Conservation (phyloP, 345 rosid species). For the Gossypium turneri region DNA sequence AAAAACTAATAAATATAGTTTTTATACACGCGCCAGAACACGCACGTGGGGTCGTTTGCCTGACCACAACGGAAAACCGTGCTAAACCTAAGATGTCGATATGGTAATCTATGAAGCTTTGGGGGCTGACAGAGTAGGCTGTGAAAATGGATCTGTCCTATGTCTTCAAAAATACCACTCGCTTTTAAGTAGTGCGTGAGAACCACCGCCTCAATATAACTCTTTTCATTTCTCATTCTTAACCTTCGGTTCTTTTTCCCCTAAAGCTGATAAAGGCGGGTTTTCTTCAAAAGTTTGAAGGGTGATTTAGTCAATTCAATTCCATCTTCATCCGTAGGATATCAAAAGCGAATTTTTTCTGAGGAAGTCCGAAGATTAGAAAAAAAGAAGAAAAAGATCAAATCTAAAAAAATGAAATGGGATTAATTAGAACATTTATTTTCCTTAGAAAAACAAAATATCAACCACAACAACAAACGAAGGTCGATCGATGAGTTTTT, state of each 20-base stretch:
- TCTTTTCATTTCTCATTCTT: not conserved
- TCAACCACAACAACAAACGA: conserved; percentile 6
- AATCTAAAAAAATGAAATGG: conserved; percentile 8
- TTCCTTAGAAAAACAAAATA: conserved; percentile 15
- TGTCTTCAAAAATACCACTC: not conserved
- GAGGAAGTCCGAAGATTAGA: conserved; percentile 17
- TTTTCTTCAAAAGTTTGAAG: not conserved
- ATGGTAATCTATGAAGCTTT: not conserved
- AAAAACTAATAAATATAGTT: not conserved
- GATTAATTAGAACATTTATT: conserved; percentile 8
- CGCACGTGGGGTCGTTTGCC: conserved; percentile 17
- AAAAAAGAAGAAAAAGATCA: conserved; percentile 3
- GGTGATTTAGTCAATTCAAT: conserved; percentile 12
- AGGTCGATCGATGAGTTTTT: conserved; percentile 15
- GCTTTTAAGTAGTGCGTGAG: conserved; percentile 20
- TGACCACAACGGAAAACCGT: conserved; percentile 5
- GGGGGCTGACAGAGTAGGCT: conserved; percentile 5
- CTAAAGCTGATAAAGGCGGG: not conserved
- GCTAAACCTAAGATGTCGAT: not conserved
- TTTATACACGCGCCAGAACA: conserved; percentile 4
- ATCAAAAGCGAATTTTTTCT: conserved; percentile 5
- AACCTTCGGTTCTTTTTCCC: not conserved
- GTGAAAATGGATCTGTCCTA: not conserved
- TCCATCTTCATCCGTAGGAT: conserved; percentile 21
- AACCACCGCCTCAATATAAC: not conserved